Conservation (phyloP, 441 rosid genomes). For the Gossypium aridum region DNA sequence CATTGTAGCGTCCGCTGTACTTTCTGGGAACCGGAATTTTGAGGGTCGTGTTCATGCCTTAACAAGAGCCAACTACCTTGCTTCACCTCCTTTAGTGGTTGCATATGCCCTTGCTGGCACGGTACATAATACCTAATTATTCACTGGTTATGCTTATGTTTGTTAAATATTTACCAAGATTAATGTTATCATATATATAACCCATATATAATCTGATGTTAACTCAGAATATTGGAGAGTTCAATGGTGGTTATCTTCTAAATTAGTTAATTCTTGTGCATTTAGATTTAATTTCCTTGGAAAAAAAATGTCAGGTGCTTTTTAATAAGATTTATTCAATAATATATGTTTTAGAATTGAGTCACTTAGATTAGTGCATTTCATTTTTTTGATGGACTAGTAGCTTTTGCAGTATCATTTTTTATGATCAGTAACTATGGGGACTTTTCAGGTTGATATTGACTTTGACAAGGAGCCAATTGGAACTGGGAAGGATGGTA, state of each 20-base stretch:
- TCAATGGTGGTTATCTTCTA: not conserved
- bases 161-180: not conserved
- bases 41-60: slow-evolving; percentile 97
- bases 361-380: not conserved
- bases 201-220: not conserved
- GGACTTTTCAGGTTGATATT: slow-evolving; percentile 65
- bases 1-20: slow-evolving; percentile 90
- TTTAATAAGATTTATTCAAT: not conserved
- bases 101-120: slow-evolving; percentile 99
- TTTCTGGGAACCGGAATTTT: slow-evolving; percentile 93
- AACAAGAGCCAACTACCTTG: slow-evolving; percentile 98
- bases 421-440: slow-evolving; percentile 13
- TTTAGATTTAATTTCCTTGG: not conserved
- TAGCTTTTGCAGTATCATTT: not conserved
- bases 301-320: not conserved
- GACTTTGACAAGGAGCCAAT: slow-evolving; percentile 94
- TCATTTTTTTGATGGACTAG: not conserved
- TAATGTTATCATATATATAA: not conserved
- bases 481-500: slow-evolving; percentile 85
- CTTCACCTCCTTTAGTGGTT: slow-evolving; percentile 95
- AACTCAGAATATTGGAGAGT: not conserved
- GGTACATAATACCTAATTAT: slow-evolving; percentile 31
- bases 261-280: not conserved
- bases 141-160: not conserved
- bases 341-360: not conserved